These are phyloP conservation scores for Ogataea glucozyma DNA, from an alignment of 805 yeast species.

Conservation along the genomic window DNA sequence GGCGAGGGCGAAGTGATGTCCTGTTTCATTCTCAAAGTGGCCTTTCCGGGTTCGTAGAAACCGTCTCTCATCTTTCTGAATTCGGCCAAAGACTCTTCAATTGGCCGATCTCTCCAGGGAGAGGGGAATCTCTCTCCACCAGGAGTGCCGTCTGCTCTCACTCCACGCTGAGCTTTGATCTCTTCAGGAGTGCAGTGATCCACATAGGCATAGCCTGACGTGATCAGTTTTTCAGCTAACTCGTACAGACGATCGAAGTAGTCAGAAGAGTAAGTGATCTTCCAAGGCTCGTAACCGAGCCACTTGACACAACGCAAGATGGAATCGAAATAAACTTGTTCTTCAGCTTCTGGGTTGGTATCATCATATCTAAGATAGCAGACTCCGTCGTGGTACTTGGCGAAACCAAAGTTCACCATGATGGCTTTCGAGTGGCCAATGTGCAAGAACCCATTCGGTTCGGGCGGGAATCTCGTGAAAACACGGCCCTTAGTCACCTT, in stretches of 20 bases:
- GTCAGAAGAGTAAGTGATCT: slow-evolving; percentile 93
- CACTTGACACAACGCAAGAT: slow-evolving; percentile 84
- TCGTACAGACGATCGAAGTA: slow-evolving; percentile 88
- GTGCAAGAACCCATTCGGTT: slow-evolving; percentile 96
- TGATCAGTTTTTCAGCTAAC: slow-evolving; percentile 81
- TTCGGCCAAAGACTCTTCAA: slow-evolving; percentile 74
- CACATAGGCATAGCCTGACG: slow-evolving; percentile 76
- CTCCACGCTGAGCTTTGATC: slow-evolving; percentile 87
- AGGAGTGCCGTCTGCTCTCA: slow-evolving; percentile 85
- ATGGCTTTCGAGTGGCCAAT: slow-evolving; percentile 98
- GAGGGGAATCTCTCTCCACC: slow-evolving; percentile 93
- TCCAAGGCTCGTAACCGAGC: slow-evolving; percentile 95
- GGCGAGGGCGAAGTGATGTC: slow-evolving; percentile 89
- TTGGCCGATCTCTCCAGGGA: slow-evolving; percentile 65
- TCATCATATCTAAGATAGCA: slow-evolving; percentile 96
- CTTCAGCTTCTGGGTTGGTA: slow-evolving; percentile 99
- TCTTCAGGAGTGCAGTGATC: slow-evolving; percentile 93
- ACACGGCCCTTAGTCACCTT: slow-evolving; percentile 79
- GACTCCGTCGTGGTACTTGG: slow-evolving; percentile 78
- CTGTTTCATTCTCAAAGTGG: slow-evolving; percentile 95
- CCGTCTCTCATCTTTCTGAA: slow-evolving; percentile 95
- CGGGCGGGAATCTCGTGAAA: slow-evolving; percentile 96
- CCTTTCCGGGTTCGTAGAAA: slow-evolving; percentile 83
- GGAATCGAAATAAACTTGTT: slow-evolving; percentile 82
- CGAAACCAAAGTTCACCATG: slow-evolving; percentile 97